Base-by-base conservation (phyloP, 495 filamentous ascomycete species). In the Hamigera avellanea region DNA sequence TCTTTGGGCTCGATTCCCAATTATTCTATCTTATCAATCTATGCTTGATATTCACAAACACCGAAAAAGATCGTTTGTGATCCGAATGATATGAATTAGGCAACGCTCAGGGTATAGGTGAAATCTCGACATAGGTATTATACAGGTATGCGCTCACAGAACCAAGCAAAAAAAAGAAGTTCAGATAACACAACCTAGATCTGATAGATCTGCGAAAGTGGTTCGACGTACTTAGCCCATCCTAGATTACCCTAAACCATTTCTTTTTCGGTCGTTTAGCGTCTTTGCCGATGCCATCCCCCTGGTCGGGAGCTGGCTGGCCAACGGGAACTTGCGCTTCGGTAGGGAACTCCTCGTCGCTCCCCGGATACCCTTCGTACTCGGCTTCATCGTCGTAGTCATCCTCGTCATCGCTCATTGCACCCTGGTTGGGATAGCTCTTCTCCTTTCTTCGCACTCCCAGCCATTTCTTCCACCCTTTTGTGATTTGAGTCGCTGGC, bases 401-500 rank as follows among this genome's bases (percentile, higher is more conserved):
- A 1, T 53, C 44, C 3, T 53, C 48, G 2, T 50, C 49, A 32
- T 59, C 54, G 15, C 43, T 48, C 13, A 42, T 42, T 15, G 52
- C 41, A 33, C 52, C 46, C 17, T 59, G 50, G 4, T 43, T 39
- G 0, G 33, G 28, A 3, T 27, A 16, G 16, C 37, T 41, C 36
- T 45, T 30, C 14, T 42, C 30, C 13, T 52, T 54, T 17, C 34
- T 50, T 34, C 31, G 45, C 25, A 42, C 44, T 35, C 49, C 44
- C 29, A 66, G 33, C 59, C 59, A 66, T 32, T 64, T 63, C 28
- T 48, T 56, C 66, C 66, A 66, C 9, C 64, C 60, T 45, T 65
- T 69, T 26, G 53, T 46, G 5, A 63, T 40, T 14, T 50, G 57
- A 3, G 44, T 54, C 8, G 53, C 53, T 4, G 55, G 54, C 4